These are phyloP conservation scores for Theileria sp. DNA, from an alignment of 169 alveolate species.

Conservation along the genomic window DNA sequence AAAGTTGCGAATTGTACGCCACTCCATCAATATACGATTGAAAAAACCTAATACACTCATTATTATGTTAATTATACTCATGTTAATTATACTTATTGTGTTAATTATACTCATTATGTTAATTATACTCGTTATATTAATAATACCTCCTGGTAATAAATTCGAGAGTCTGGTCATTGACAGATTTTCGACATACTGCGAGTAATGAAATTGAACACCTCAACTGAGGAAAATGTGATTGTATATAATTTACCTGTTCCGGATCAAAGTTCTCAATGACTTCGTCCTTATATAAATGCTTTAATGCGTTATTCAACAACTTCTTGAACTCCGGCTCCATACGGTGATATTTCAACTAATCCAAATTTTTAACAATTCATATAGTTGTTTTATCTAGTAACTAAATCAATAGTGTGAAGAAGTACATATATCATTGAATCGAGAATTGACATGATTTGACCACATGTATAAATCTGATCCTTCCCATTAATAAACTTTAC, in stretches of 20 bases:
- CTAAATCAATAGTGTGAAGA: neutral
- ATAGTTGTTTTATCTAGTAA: neutral
- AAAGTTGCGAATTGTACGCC: conserved; percentile 27
- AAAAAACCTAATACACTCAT: conserved; percentile 9
- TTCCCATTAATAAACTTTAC: conserved; percentile 25
- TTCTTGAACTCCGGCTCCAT: conserved; percentile 40
- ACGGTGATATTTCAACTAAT: conserved; percentile 39
- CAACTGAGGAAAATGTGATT: neutral
- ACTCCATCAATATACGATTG: conserved; percentile 39
- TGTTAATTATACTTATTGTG: no score
- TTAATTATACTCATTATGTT: no score
- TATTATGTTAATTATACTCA: no score
- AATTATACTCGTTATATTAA: no score
- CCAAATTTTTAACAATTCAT: neutral
- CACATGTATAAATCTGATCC: conserved; percentile 51
- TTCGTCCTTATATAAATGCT: conserved; percentile 36
- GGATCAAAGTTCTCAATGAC: conserved; percentile 45
- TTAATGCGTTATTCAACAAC: conserved; percentile 27
- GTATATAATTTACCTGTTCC: conserved; percentile 43
- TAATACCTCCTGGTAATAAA: conserved; percentile 26
- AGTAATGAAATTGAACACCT: conserved; percentile 35
- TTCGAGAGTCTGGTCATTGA: conserved; percentile 42
- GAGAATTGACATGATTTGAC: conserved; percentile 57
- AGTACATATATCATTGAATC: conserved; percentile 52
- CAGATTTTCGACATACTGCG: conserved; percentile 34